Base-by-base conservation (phyloP, 2,329 filamentous ascomycete species). In the Setomelanomma holmii region DNA sequence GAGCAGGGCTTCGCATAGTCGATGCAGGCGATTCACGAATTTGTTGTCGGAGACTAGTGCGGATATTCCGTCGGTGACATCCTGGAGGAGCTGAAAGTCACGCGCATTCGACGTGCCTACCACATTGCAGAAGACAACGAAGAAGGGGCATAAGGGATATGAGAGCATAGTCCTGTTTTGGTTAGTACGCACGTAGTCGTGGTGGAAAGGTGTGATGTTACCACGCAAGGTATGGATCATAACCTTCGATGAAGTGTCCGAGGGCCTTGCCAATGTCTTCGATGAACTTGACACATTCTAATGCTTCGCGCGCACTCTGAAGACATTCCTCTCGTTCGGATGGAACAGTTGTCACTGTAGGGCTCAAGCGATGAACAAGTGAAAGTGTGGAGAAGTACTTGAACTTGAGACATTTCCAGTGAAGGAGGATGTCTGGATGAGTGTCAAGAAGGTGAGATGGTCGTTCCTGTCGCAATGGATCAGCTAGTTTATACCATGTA, bases 51-150 rank as follows among this genome's bases (percentile, higher is more conserved):
- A 60, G 20, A 69, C 59, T 4, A 71, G 60, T 4, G 63, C 56
- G 2, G 66, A 66, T 4, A 73, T 62, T 16, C 59, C 56, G 17
- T 67, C 61, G 19, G 65, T 64, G 12, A 71, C 67, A 12, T 67
- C 62, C 16, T 70, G 55, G 4, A 73, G 61, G 5, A 72, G 61
- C 30, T 69, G 61, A 16, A 68, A 73, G 39, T 73, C 69, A 21
- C 39, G 47, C 4, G 47, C 51, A 39, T 72, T 62, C 11, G 67
- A 72, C 1, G 71, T 73, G 12, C 68, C 69, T n/a, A 73, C 69
- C 1, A 73, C 68, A 36, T 73, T 72, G 56, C 71, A 73, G 46
- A 73, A 73, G 21, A 73, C 61, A 12, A 73, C 69, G 45, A 71
- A 73, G 56, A 72, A 73, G 1, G 71, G 69, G 24, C 63, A 67